Base-by-base conservation (phyloP, 2,329 filamentous ascomycete genomes). In the Leptoxyphium fumago region DNA sequence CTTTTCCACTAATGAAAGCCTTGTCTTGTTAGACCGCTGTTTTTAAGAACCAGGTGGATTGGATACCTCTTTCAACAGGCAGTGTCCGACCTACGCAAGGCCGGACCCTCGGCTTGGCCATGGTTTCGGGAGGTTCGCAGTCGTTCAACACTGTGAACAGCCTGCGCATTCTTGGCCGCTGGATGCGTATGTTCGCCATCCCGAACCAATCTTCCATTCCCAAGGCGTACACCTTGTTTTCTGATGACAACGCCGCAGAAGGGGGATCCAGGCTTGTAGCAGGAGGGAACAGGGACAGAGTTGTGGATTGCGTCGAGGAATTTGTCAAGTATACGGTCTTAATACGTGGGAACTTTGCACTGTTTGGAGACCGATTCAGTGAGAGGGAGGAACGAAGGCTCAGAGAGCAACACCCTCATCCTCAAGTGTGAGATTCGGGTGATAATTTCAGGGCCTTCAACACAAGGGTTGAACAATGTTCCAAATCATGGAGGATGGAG, bases 1-100 rank as follows among this genome's bases (percentile, higher is more conserved):
- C 11, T n/a, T 14, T 5, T 9, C 2, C 7, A 38, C 38, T 28
- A 46, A 39, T 45, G 42, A 49, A n/a, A n/a, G 4, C 7, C 32
- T 10, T 18, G 5, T 10, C 29, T 26, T 26, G 14, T 40, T 74
- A 26, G 67, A 80, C 77, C 0, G 75, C 70, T 3, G 73, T 81
- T 0, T 82, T 82, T 66, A 82, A 82, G 50, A 78, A 79, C 50
- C 77, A 82, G 50, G 81, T 82, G 40, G 78, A 82, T 57, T 82
- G 78, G 79, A 78, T 82, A 34, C 78, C 78, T 0, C 63, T 82
- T 0, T 70, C 65, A 1, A 72, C 72, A 0, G 77, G 78, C 18
- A 74, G 73, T 8, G 72, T 82, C 0, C 73, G 78, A 0, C 78
- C 77, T 0, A 82, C 78, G 0, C 78, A 82, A 61, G 78, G 78